Conservation (phyloP, 2,329 filamentous ascomycete species). For the Phyllosticta ampelicida region DNA sequence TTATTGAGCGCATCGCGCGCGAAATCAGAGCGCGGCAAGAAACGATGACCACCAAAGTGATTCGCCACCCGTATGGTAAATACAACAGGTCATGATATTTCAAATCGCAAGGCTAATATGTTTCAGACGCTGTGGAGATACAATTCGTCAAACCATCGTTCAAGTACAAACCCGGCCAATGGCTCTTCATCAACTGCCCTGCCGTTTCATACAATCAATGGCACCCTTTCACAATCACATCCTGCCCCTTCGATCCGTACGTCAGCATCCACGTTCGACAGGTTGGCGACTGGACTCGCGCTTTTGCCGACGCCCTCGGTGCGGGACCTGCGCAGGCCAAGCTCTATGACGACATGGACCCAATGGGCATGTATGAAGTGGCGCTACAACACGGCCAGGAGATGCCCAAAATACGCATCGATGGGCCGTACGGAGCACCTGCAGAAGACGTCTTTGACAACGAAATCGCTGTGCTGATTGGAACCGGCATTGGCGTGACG, state of each 20-base stretch:
- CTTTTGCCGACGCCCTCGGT: conserved; percentile 92
- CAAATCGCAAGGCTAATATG: conserved; percentile 5
- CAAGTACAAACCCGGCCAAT: conserved; percentile 97
- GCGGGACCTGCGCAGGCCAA: conserved; percentile 79
- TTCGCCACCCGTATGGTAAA: conserved; percentile 87
- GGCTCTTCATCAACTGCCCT: conserved; percentile 92
- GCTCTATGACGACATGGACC: conserved; percentile 82
- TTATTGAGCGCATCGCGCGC: conserved; percentile 79
- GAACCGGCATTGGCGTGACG: conserved; percentile 78
- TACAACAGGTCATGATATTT: conserved; percentile 1
- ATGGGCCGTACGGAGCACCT: conserved; percentile 91
- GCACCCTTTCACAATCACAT: conserved; percentile 97
- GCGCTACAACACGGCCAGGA: conserved; percentile 84
- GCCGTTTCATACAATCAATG: conserved; percentile 83
- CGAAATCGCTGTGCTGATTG: conserved; percentile 76
- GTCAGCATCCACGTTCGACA: conserved; percentile 91
- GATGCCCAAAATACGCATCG: conserved; percentile 83
- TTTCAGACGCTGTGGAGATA: conserved; percentile 79
- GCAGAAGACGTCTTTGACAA: conserved; percentile 96
- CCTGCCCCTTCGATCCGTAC: conserved; percentile 91
- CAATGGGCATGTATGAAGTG: conserved; percentile 95
- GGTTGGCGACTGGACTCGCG: conserved; percentile 88
- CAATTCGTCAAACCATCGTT: conserved; percentile 95
- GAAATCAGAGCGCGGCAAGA: conserved; percentile 74
- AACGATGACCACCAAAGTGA: conserved; percentile 85